Base-by-base conservation (phyloP, 1,139 yeast species). In the Yamadazyma spencermartinsiae region DNA sequence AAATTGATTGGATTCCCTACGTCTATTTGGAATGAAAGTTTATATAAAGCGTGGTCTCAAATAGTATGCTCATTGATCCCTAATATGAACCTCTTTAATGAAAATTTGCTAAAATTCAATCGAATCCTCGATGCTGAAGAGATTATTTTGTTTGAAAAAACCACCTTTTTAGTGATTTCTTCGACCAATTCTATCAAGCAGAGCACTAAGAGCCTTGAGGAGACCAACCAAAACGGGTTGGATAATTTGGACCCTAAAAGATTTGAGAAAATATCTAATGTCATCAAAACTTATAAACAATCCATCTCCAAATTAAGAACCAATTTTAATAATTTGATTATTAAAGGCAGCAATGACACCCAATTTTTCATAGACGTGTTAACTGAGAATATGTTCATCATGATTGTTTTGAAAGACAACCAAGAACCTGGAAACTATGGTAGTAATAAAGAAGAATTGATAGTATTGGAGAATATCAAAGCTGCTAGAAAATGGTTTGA, bases 1-100 rank as follows among this genome's bases (percentile, higher is more conserved):
- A 72, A 79, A 41, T 68, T 89, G 32, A 77, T 79, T n/a, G 97
- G 98, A 7, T 90, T 89, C 57, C 92, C 97, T 5, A 92, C 98
- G 0, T 86, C 96, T 3, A 92, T 92, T 43, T 92, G 98, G 98
- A 98, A 92, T 62, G 98, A 92, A 61, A 82, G 95, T 55, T 72
- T 92, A 45, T 92, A 90, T 62, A 87, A 86, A 60, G 98, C 98
- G 0, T 92, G 99, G 99, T 86, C 96, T 3, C 86, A 84, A 39
- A 92, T 92, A 44, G 98, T 92, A 26, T 89, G 98, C 56, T 86
- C 97, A 2, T 72, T 92, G 50, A 90, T 92, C 43, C 98, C 98
- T 8, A 92, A 94, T 57, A 90, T 92, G 79, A 76, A 80, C 36
- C 64, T 80, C 13, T 86, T 89, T 57, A 92, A 90, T 60, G 78